Evolutionary conservation across 768 basidiomycete species (phyloP), one percentile per base, ranked within the genome.

Genomic region (Tricholoma sp.): DNA sequence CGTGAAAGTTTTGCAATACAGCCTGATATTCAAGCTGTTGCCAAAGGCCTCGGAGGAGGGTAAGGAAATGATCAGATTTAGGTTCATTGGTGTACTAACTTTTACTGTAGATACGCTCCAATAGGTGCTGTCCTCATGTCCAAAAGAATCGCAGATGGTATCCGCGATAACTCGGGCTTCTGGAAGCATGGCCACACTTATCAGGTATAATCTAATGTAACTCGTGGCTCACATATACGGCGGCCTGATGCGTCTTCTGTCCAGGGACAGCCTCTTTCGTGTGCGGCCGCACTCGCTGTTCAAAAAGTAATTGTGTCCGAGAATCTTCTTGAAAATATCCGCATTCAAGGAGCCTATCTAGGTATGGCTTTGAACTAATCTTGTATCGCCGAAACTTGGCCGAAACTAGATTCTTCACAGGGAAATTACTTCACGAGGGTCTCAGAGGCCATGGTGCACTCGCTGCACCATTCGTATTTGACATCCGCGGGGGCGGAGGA

Each of bases 171-270:
- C n/a, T n/a, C n/a, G n/a, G n/a, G n/a, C n/a, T n/a, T n/a, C n/a
- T 85, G 86, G 80, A 89, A 91, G 66, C 89, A 92, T 68, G 91
- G 91, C 0, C 91, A 93, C 69, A 92, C 91, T 3, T 93, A 91
- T 66, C 89, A 90, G 76, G 89, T 80, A 64, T 13, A 66, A 57
- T 18, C 49, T 53, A 24, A 32, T n/a, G n/a, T n/a, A n/a, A n/a
- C n/a, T n/a, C n/a, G n/a, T n/a, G n/a, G n/a, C n/a, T n/a, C n/a
- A n/a, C n/a, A n/a, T n/a, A n/a, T n/a, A n/a, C n/a, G n/a, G n/a
- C n/a, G n/a, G n/a, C n/a, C n/a, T n/a, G n/a, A n/a, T n/a, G n/a
- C n/a, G n/a, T n/a, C n/a, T n/a, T n/a, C n/a, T n/a, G n/a, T n/a
- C n/a, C n/a, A n/a, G n/a, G n/a, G n/a, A n/a, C n/a, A 91, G 68